Conservation (phyloP, 2,329 filamentous ascomycete species). For the Botrytis squamosa region DNA sequence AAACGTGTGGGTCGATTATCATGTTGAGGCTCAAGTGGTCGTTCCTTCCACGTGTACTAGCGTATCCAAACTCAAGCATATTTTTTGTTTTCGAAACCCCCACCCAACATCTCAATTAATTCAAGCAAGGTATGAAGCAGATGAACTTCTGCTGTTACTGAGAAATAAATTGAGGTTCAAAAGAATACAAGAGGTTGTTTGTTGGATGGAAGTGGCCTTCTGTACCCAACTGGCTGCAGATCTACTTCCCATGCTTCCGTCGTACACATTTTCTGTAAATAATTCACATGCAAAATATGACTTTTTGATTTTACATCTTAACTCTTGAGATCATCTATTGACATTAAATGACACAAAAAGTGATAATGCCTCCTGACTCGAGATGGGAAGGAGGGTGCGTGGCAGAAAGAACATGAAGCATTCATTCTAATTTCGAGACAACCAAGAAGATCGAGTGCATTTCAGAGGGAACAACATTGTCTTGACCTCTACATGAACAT, state of each 20-base stretch:
- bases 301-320: not conserved
- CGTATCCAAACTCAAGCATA: not conserved
- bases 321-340: not conserved
- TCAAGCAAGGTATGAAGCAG: not conserved
- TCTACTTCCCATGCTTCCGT: not conserved
- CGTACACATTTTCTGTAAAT: not conserved
- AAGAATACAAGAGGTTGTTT: not conserved
- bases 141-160: not conserved
- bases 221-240: not conserved
- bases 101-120: not conserved
- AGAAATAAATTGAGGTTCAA: not conserved
- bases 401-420: not conserved
- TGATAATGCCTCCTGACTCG: not conserved
- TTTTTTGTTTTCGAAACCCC: not conserved
- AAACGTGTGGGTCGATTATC: rapidly evolving
- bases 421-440: not conserved
- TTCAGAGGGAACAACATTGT: not conserved
- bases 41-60: not conserved
- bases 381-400: not conserved
- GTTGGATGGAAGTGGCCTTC: not conserved
- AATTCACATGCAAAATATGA: not conserved
- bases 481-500: not conserved
- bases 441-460: not conserved
- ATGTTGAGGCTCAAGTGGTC: not conserved
- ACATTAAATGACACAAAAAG: not conserved